Conservation (phyloP, 371 early-diverging fungal genomes). For the Enterocytospora artemiae region DNA sequence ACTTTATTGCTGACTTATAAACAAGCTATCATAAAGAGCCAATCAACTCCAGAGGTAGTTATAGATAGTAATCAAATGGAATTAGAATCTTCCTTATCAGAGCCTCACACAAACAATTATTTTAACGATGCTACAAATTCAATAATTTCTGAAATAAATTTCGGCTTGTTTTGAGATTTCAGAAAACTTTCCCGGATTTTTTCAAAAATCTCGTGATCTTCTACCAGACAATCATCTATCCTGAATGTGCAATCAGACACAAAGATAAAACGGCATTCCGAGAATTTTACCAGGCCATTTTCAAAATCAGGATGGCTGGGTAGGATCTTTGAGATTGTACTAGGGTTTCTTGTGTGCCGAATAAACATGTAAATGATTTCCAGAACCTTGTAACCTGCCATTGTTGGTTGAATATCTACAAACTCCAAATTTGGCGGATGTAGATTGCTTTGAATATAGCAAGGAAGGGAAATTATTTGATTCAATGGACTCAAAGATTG, state of each 20-base stretch:
- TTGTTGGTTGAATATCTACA: conserved; percentile 14
- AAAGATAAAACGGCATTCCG: conserved; percentile 4
- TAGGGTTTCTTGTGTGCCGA: conserved; percentile 16
- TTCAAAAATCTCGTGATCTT: conserved; percentile 19
- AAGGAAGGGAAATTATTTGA: conserved; percentile 20
- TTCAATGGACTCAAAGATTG: conserved; percentile 1
- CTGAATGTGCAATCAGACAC: neutral
- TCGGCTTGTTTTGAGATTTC: conserved; percentile 12
- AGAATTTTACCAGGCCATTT: conserved; percentile 7
- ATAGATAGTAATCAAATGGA: too few relatives aligned
- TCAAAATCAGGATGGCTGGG: conserved; percentile 26
- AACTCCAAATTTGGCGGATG: neutral
- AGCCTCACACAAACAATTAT: too few relatives aligned
- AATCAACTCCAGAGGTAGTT: too few relatives aligned
- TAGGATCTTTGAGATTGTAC: conserved; percentile 12
- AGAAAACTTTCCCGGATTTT: conserved; percentile 15
- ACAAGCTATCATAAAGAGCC: too few relatives aligned
- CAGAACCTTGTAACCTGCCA: conserved; percentile 14
- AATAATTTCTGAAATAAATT: conserved; percentile 28
- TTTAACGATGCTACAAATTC: too few relatives aligned
- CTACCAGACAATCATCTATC: conserved; percentile 17
- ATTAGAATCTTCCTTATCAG: too few relatives aligned
- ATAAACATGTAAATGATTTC: conserved; percentile 38
- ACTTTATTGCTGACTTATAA: too few relatives aligned
- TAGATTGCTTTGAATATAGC: conserved; percentile 19